These are phyloP conservation scores for Acer yangbiense DNA, from an alignment of 345 rosid genomes.

Conservation along the genomic window DNA sequence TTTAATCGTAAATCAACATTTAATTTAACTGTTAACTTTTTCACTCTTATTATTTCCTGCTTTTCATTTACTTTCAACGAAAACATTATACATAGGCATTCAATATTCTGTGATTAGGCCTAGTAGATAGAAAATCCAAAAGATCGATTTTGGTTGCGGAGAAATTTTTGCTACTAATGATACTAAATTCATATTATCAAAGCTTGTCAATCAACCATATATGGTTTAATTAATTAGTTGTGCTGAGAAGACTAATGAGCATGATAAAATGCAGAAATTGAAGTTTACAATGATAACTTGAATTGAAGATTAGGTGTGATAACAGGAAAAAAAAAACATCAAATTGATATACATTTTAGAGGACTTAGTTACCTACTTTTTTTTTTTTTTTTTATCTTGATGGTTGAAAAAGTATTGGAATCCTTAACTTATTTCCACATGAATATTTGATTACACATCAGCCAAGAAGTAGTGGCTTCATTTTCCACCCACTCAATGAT, in stretches of 20 bases:
- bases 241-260: background rate
- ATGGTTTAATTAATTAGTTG: background rate
- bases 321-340: too few species aligned
- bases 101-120: background rate
- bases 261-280: conserved; percentile 22
- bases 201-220: background rate
- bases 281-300: conserved; percentile 8
- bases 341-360: background rate
- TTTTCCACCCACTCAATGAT: background rate
- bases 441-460: conserved; percentile 13
- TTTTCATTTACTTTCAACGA: background rate
- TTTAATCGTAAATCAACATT: too few species aligned
- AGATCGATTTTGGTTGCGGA: background rate
- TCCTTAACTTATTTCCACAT: background rate
- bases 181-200: background rate
- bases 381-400: background rate
- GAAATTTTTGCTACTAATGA: background rate
- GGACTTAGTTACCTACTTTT: conserved; percentile 5
- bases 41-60: background rate
- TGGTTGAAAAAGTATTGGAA: background rate
- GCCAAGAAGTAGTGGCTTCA: background rate
- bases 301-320: background rate
- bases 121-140: background rate
- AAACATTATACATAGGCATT: background rate
- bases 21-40: too few species aligned